phyloP scores from a whole-genome alignment of 768 basidiomycete species.

The Pisolithus albus region DNA sequence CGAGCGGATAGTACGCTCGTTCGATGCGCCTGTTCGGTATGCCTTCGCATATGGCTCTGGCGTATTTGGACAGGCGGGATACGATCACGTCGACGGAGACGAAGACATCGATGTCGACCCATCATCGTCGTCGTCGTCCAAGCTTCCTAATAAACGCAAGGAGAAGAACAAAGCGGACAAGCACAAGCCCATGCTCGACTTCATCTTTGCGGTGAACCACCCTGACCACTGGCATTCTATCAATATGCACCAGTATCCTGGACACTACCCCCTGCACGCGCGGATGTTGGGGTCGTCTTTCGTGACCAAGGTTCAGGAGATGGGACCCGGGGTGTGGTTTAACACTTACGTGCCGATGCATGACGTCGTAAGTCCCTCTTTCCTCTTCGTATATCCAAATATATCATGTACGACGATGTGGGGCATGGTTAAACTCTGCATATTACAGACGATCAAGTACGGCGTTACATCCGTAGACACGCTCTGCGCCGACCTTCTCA shows the following conservation, averaged over 20 bases:
- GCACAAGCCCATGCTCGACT: constrained; percentile 85
- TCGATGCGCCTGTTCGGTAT: constrained; percentile 90
- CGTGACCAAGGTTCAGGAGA: constrained; percentile 68
- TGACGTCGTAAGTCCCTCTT: constrained; percentile 67
- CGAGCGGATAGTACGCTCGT: constrained; percentile 70
- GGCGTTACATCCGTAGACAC: constrained; percentile 90
- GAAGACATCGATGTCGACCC: no score
- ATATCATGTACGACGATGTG: no score
- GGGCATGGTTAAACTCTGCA: constrained; percentile 36
- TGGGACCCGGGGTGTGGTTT: constrained; percentile 91
- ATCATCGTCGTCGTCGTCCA: no score
- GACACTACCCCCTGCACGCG: constrained; percentile 88
- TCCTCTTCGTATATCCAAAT: no score
- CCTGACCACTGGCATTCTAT: constrained; percentile 91
- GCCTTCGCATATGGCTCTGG: constrained; percentile 98
- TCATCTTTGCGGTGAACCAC: constrained; percentile 93
- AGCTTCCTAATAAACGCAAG: constrained; percentile 2
- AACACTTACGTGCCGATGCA: constrained; percentile 83
- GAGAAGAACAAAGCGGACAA: constrained; percentile 26
- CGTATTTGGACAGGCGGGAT: constrained; percentile 89
- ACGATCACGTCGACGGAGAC: constrained; percentile 31
- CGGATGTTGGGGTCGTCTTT: constrained; percentile 77
- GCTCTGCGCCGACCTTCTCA: constrained; percentile 82
- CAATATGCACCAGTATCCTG: constrained; percentile 87
- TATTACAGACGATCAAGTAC: constrained; percentile 82